Evolutionary conservation across 1,284 basidiomycete species (phyloP), one percentile per base, ranked within the genome.

Genomic region (Melampsora americana): DNA sequence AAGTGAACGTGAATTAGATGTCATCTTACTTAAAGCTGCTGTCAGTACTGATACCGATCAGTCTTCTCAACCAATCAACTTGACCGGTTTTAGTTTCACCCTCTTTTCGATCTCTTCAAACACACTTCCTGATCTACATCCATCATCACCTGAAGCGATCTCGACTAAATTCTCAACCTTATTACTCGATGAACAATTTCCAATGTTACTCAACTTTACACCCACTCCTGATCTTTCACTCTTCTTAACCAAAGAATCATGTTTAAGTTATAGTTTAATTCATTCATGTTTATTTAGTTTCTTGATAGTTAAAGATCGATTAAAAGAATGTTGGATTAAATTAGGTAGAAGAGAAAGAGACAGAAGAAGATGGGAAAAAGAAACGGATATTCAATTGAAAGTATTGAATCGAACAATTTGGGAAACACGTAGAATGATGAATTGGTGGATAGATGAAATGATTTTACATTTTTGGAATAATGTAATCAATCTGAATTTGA

Each of bases 1-100:
- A 6, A 74, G 39, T 39, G 65, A 67, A 28, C 72, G 72, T 11
- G 72, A 74, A 32, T 23, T 74, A 14, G 72, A 74, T 56, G 50
- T 74, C 16, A 35, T 67, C 6, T 42, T 74, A 16, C 12, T 74
- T 18, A 66, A 67, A 44, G 72, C 72, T n/a, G 65, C 64, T 6
- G 46, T 74, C 56, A 60, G 64, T 14, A 74, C 65, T 26, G 72
- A 74, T 14, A 53, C 56, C 11, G 72, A 67, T 16, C 44, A 44
- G 5, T 12, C 14, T 4, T 26, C 26, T 3, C 30, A 50, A 18
- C 42, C 30, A 20, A 16, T 74, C n/a, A 53, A 74, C 48, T 28
- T 67, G 1, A 42, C 44, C 0, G 72, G 72, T 2, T 74, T 74
- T 28, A n/a, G 62, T 2, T 67, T 66, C 26, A 42, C n/a, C 1